Base-by-base conservation (phyloP, 441 rosid genomes). In the Syzygium malaccense region DNA sequence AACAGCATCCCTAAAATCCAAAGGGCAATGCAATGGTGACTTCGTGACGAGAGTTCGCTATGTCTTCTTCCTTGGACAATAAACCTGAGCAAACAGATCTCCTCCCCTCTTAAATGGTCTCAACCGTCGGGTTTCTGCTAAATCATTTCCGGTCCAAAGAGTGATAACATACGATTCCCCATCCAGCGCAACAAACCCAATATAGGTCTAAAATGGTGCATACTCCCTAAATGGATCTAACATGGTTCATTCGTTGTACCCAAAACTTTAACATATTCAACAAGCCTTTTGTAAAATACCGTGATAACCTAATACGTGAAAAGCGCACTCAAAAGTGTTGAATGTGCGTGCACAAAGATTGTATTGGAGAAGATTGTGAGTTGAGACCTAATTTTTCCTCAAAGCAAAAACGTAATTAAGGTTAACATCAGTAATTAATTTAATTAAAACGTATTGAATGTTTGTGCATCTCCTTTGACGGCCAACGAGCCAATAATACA, bases 141-240 rank as follows among this genome's bases (percentile, higher is more conserved):
- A 89, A 87, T 93, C 94, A 58, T 87, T 88, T 26, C 94, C 96
- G 56, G 92, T 94, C 88, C 93, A 45, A 54, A 89, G 89, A 78
- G 93, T 90, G 95, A 96, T 92, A 49, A 96, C 96, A 71, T 94
- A 94, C 80, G 96, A 91, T 90, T 96, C 98, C 89, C 94, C 96
- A 48, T 93, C 91, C 91, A 97, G 85, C 25, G 45, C 96, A 48
- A 91, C 91, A 48, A 97, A 97, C 80, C 99, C 98, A 86, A 89
- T 56, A 20, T 8, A 20, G 23, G 58, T 20, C 62, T 10, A 57
- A 57, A 53, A 56, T 23, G 2, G 26, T 57, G 10, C 45, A 41
- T 41, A 57, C 26, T 25, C 23, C 60, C 62, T 4, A 57, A 57
- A 28, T 41, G 45, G 45, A 41, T 41, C 45, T 41, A 41, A 41